Evolutionary conservation across 305 asterid genomes (phyloP), one percentile per base, ranked within the genome.

Genomic region (Fraxinus paxiana): DNA sequence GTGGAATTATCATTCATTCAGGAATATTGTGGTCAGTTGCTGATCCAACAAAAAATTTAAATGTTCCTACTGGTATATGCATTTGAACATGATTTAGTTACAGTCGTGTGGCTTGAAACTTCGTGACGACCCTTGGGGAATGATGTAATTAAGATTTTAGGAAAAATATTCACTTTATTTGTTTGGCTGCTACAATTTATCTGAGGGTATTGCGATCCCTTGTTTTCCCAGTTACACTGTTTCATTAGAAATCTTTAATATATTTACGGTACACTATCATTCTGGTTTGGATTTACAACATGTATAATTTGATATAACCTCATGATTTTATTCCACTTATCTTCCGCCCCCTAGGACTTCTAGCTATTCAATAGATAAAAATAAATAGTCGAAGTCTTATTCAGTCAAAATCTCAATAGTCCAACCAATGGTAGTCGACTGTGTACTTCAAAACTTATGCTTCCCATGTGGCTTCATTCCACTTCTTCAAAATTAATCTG

Each of bases 401-500:
- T 20, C 24, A 24, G 37, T 65, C 37, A 65, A 28, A 61, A 65
- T 9, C 8, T 65, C 73, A 65, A 38, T 10, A 1, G 73, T 65
- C 73, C 73, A 26, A 65, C 31, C 18, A 65, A 28, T 65, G 7
- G 10, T 13, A 65, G 6, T 65, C 17, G 5, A 33, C 34, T 38
- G 63, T 77, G 71, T 31, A 46, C 70, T 81, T 84, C 75, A n/a
- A 41, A 20, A 12, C 22, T 78, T 76, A 69, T 59, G 76, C 41
- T 3, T 18, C 54, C 7, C 67, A 35, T 61, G 2, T 69, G n/a
- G 56, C 38, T 15, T 76, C 43, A 26, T 82, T 35, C 20, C 6
- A 18, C 30, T 20, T 31, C 24, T 34, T 46, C 69, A 69, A 48
- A 54, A 28, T 78, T 51, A 67, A 30, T 24, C 67, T 63, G 41